Evolutionary conservation across 2,329 filamentous ascomycete species (phyloP), one percentile per base, ranked within the genome.

Genomic region (Fonsecaea pugnacius): DNA sequence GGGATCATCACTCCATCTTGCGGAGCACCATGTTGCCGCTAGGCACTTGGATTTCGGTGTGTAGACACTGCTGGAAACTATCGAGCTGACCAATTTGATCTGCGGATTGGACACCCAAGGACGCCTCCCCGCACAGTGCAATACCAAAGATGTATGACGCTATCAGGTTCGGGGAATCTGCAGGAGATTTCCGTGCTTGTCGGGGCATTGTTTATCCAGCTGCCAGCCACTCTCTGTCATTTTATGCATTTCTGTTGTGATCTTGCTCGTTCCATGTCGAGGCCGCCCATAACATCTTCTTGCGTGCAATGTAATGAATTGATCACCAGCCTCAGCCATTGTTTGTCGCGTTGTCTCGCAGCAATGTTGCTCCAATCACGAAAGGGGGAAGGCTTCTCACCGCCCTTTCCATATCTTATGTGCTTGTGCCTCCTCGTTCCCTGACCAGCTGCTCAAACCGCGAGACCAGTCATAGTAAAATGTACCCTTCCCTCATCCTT

Each of bases 401-500:
- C 43, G 21, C 18, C 3, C 18, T 14, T 24, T 48, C 2, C 18
- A 48, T 2, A 10, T 24, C 12, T 3, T 12, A 12, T 6, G 21
- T 48, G 43, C 16, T 48, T 12, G 14, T 48, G 3, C 43, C 43
- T 5, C 16, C 5, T 27, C 43, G 16, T 24, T 48, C 43, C 43
- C 9, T 48, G 43, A 48, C 18, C 10, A 27, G 43, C 43, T 12
- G 18, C 5, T 12, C 18, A 18, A 53, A 53, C 46, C 6, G 27
- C 27, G 7, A 36, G 2, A 7, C 24, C 32, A 12, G 10, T 8
- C 12, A 7, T 32, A 21, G 18, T 36, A 40, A 53, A 21, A 71
- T 71, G 66, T 71, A 71, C 50, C 27, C 54, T n/a, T 65, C 67
- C 12, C 48, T 71, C 9, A 54, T 58, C 10, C 56, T 71, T 24